phyloP scores from a whole-genome alignment of 306 rosid genomes.

The Inga oerstediana region DNA sequence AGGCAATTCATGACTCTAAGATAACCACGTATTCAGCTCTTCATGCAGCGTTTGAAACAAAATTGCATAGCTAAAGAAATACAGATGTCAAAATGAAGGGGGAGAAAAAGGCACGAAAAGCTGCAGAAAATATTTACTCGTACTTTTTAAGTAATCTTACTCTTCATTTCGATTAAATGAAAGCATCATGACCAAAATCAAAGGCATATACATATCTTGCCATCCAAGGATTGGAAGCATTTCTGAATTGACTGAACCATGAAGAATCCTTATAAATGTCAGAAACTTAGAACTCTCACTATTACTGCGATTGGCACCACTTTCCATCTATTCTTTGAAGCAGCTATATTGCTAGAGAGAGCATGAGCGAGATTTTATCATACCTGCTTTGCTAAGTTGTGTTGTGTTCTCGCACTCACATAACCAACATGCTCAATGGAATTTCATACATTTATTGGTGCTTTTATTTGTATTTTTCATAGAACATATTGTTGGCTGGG shows the following conservation, averaged over 20 bases:
- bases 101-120: too few species aligned
- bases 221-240: conserved; percentile 89
- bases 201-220: conserved; percentile 66
- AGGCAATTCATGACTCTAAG: too few species aligned
- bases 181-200: too few species aligned
- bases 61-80: too few species aligned
- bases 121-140: too few species aligned
- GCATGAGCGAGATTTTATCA: conserved; percentile 1
- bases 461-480: background rate
- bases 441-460: background rate
- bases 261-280: conserved; percentile 39
- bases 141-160: too few species aligned
- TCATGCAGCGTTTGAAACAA: too few species aligned
- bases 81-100: too few species aligned
- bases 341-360: conserved; percentile 15
- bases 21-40: too few species aligned
- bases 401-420: background rate
- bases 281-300: conserved; percentile 20
- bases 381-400: background rate
- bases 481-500: too few species aligned
- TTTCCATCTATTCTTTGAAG: conserved; percentile 55
- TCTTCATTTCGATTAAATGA: too few species aligned
- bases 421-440: background rate
- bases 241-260: conserved; percentile 69
- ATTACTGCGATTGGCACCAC: conserved; percentile 26